Evolutionary conservation across 495 filamentous ascomycete species (phyloP).

Genomic region (Parachaetomium inaequale): DNA sequence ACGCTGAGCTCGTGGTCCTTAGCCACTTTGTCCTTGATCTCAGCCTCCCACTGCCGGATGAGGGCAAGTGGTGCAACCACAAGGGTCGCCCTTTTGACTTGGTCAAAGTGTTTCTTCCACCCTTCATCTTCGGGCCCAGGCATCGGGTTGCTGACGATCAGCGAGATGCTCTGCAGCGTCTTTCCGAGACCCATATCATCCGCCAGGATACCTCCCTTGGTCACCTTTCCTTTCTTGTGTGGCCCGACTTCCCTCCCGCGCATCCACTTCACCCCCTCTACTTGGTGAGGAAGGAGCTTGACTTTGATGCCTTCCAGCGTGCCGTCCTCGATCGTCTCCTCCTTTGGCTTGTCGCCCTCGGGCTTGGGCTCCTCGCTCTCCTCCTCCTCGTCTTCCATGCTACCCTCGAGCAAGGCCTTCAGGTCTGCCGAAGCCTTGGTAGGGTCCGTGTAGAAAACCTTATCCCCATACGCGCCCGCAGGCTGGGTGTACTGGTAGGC

Average conservation of each 20-base stretch:
- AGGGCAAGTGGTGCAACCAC: conserved; percentile 93
- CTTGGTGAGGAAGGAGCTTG: conserved; percentile 84
- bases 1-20: conserved; percentile 67
- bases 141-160: conserved; percentile 79
- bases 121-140: conserved; percentile 50
- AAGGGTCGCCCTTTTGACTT: conserved; percentile 72
- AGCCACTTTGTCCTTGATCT: conserved; percentile 76
- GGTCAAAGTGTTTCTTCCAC: conserved; percentile 57
- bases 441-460: conserved; percentile 68
- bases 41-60: conserved; percentile 95
- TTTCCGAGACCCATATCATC: conserved; percentile 88
- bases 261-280: conserved; percentile 93
- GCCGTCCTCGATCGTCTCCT: conserved; percentile 32
- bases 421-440: conserved; percentile 77
- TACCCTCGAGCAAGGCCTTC: conserved; percentile 82
- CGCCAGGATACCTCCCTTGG: conserved; percentile 82
- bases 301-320: conserved; percentile 72
- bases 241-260: conserved; percentile 77
- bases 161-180: conserved; percentile 74
- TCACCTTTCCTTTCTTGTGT: conserved; percentile 70
- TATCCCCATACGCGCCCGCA: conserved; percentile 42
- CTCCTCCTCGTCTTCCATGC: conserved; percentile 74
- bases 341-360: conserved; percentile 17
- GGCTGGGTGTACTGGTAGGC: conserved; percentile 37
- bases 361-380: conserved; percentile 32